Evolutionary conservation across 352 stramenopile species (phyloP), one percentile per base, ranked within the genome.

Genomic region (Phytophthora idaei): DNA sequence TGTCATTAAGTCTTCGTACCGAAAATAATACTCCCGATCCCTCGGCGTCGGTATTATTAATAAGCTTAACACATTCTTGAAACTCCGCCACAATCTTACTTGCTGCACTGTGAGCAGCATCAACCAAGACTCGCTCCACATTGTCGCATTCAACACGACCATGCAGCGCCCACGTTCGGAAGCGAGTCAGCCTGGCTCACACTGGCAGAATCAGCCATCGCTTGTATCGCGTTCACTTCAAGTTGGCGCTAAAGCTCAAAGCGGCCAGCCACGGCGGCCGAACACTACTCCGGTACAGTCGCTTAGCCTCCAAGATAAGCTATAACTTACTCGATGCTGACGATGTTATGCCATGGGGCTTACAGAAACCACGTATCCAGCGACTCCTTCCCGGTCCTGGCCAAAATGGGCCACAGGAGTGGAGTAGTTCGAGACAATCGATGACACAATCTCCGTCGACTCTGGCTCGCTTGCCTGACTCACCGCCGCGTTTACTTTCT

Each of bases 391-490:
- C 74, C 3, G 48, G 62, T 12, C 72, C 74, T 15, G 65, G 71
- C 14, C 71, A 78, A 54, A 62, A 50, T 9, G 39, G 51, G n/a
- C 15, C 66, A 28, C 44, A 48, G 25, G 64, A 76, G 28, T 52
- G 29, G 21, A 37, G 34, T 12, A 48, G 4, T 31, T 56, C 49
- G 4, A 34, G 9, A 27, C 49, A 71, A 45, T 52, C 25, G 6
- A 53, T 39, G 8, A 17, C 57, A 11, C 15, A 15, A 14, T 27
- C 67, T 5, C 36, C 59, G 11, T 74, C 62, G 17, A 84, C 78
- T 39, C 80, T 90, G 71, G 82, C 73, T 1, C 76, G 76, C n/a
- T 47, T 90, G 10, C 80, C 82, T 0, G 71, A 89, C 54, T 90
- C 82, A 1, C 82, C 82, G 1, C 80, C 82, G 10, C 78, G 67